phyloP scores from a whole-genome alignment of 345 rosid species.

The Passiflora organensis region DNA sequence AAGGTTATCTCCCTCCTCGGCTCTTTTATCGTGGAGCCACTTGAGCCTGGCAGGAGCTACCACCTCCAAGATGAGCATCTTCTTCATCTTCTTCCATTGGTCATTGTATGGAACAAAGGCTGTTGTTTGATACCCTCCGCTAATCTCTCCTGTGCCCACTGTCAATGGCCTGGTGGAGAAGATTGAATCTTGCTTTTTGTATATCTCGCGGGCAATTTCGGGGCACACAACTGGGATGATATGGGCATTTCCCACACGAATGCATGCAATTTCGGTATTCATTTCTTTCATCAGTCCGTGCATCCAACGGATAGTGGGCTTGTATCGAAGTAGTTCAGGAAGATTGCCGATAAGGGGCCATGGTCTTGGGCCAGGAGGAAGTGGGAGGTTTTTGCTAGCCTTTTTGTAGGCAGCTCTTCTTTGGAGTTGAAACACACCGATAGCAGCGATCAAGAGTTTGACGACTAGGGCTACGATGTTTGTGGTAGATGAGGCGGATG shows the following conservation, averaged over 20 bases:
- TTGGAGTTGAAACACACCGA: no score
- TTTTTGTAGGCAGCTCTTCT: no score
- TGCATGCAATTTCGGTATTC: neutral
- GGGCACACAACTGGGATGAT: neutral
- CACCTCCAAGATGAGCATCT: neutral
- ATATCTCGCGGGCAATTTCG: neutral
- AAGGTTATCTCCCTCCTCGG: slow-evolving; percentile 45
- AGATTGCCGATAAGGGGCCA: neutral
- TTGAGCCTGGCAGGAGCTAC: neutral
- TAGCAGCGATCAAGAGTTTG: no score
- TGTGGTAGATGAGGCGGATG: no score
- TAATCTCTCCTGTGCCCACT: neutral
- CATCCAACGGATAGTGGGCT: neutral
- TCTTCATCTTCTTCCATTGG: neutral
- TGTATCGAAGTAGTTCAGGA: neutral
- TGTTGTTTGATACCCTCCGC: neutral
- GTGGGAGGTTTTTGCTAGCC: neutral
- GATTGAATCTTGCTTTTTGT: neutral
- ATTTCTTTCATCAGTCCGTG: neutral
- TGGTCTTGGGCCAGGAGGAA: neutral
- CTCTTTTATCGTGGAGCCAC: slow-evolving; percentile 8
- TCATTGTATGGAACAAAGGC: neutral
- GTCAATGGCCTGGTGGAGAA: neutral
- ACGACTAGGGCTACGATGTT: no score
- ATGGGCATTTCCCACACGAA: neutral